A percentile compares a stretch with the other conserved stretches of the same genome.
phyloP scores from a whole-genome alignment of 129 eudicot species.

The Mikania micrantha region DNA sequence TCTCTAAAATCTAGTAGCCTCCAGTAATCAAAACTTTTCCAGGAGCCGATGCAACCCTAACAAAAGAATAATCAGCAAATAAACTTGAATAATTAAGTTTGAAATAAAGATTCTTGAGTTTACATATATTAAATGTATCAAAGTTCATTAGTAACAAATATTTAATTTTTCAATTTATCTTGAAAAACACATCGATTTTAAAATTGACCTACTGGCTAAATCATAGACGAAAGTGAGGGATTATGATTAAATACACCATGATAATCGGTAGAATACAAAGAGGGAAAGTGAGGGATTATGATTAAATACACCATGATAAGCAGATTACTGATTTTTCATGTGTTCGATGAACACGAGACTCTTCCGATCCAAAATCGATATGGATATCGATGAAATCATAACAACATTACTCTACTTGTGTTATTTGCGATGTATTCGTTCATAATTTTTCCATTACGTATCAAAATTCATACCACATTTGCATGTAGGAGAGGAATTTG shows the following conservation, averaged over 20 bases:
- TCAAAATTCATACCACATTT: background rate
- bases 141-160: background rate
- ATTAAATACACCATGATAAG: no score
- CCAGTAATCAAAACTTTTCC: slow-evolving; percentile 89
- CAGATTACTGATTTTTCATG: no score
- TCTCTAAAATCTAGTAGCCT: slow-evolving; percentile 74
- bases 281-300: background rate
- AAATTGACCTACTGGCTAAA: background rate
- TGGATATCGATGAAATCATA: background rate
- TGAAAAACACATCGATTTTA: background rate
- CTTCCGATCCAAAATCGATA: background rate
- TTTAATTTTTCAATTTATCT: background rate
- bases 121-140: background rate
- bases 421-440: no score
- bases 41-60: slow-evolving; percentile 87
- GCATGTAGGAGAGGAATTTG: background rate
- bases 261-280: background rate
- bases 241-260: no score
- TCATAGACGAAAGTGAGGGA: background rate
- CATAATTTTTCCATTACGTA: background rate
- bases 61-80: slow-evolving; percentile 10
- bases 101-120: background rate
- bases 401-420: background rate
- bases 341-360: background rate
- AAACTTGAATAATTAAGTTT: background rate